Conservation (phyloP, 768 basidiomycete species). For the Trametes gibbosa region DNA sequence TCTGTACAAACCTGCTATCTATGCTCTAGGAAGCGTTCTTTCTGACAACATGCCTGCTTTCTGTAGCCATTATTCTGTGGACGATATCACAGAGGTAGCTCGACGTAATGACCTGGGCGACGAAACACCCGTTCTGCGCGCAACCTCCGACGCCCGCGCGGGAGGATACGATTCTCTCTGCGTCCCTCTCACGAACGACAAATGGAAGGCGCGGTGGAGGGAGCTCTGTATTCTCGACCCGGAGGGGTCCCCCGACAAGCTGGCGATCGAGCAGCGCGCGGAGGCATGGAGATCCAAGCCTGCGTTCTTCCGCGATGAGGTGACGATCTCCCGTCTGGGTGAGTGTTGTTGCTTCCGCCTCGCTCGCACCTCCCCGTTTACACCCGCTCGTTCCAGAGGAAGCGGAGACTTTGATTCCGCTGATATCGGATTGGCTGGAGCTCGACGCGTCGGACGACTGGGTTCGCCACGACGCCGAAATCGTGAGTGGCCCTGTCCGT, state of each 20-base stretch:
- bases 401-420: constrained; percentile 64
- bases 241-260: constrained; percentile 36
- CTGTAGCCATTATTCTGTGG: constrained; percentile 26
- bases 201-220: constrained; percentile 87
- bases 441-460: constrained; percentile 91
- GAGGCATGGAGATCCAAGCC: constrained; percentile 88
- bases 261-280: constrained; percentile 56
- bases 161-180: constrained; percentile 77
- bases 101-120: constrained; percentile 17
- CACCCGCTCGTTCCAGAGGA: constrained; percentile 50
- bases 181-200: constrained; percentile 84
- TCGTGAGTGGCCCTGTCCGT: constrained; percentile 51
- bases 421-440: constrained; percentile 94
- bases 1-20: neutral
- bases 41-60: constrained; percentile 22
- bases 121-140: constrained; percentile 48
- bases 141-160: constrained; percentile 49
- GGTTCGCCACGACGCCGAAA: constrained; percentile 93
- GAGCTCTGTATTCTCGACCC: constrained; percentile 77
- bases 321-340: constrained; percentile 89
- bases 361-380: neutral
- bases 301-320: constrained; percentile 76
- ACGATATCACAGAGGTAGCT: constrained; percentile 25
- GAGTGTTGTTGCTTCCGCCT: constrained; percentile 31
- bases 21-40: neutral